Percentiles rank a stretch among this genome's conserved stretches.
Conservation (phyloP, 768 basidiomycete genomes). For the Hebeloma cylindrosporum region DNA sequence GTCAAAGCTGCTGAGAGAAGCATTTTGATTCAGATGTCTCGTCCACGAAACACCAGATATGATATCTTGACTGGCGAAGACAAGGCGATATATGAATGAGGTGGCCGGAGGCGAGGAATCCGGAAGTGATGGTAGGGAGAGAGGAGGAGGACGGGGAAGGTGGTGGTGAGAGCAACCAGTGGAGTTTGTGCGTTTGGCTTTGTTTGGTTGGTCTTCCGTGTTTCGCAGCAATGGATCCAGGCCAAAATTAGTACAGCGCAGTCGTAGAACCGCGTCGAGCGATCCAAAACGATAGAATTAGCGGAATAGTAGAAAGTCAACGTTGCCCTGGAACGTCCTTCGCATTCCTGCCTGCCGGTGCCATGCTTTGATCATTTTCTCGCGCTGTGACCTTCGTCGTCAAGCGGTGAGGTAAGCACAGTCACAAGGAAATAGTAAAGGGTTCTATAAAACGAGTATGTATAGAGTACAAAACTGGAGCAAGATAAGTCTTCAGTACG, state of each 20-base stretch:
- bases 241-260: background rate
- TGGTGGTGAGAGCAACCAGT: conserved; percentile 29
- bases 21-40: conserved; percentile 36
- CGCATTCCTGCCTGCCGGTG: background rate
- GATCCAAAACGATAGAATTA: conserved; percentile 4
- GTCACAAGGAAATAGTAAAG: conserved; percentile 7
- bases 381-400: background rate
- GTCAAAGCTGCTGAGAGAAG: conserved; percentile 38
- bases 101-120: conserved; percentile 9
- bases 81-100: conserved; percentile 3
- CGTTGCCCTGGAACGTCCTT: background rate
- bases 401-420: conserved; percentile 11
- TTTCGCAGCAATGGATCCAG: conserved; percentile 10
- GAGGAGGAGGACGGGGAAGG: conserved; percentile 22
- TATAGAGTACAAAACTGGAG: conserved; percentile 19
- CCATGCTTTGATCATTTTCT: background rate
- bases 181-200: conserved; percentile 28
- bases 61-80: too few species aligned
- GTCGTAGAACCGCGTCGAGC: conserved; percentile 18
- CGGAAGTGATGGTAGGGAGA: conserved; percentile 11
- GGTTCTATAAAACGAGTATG: conserved; percentile 15
- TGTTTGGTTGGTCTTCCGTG: conserved; percentile 28
- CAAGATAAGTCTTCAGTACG: conserved; percentile 6
- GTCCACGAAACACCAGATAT: conserved; percentile 15
- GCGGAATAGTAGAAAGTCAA: conserved; percentile 1